Percentiles rank a stretch among this genome's conserved stretches.
These are phyloP conservation scores for Clarireedia homoeocarpa DNA, from an alignment of 2,329 filamentous ascomycete genomes.

Conservation along the genomic window DNA sequence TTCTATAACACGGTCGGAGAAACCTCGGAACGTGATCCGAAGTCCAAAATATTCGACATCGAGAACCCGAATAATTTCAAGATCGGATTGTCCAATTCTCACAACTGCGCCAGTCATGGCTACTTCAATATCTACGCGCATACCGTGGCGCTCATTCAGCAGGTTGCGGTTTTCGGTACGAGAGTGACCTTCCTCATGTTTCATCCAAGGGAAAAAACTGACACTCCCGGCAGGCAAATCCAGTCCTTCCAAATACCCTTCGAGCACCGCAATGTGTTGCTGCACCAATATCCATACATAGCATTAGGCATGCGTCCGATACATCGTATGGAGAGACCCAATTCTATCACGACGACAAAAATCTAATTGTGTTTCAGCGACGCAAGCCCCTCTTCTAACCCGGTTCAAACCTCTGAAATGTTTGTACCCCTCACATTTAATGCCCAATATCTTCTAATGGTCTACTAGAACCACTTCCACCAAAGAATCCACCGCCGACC, in stretches of 20 bases:
- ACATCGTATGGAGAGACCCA: not conserved
- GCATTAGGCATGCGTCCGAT: not conserved
- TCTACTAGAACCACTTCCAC: conserved; percentile 3
- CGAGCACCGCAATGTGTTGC: conserved; percentile 1
- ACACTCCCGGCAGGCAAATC: conserved; percentile 15
- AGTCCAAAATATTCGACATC: conserved; percentile 7
- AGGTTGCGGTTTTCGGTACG: conserved; percentile 12
- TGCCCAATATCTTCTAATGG: not conserved
- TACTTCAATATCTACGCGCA: conserved; percentile 18
- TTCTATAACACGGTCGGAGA: not conserved
- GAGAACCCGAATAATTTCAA: not conserved
- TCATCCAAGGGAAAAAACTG: not conserved
- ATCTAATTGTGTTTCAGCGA: not conserved
- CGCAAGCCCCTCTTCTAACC: not conserved
- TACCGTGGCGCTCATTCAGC: conserved; percentile 20
- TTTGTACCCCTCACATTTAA: not conserved
- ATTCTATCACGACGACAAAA: not conserved
- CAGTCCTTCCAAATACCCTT: conserved; percentile 5
- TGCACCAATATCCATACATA: not conserved
- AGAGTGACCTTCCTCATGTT: not conserved
- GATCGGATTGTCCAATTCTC: not conserved
- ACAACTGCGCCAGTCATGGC: conserved; percentile 17
- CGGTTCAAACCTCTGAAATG: not conserved
- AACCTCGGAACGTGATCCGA: not conserved
- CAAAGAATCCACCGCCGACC: not conserved